Percentiles rank a stretch among this genome's conserved stretches.
Evolutionary conservation across 2,329 filamentous ascomycete species (phyloP).

Genomic region (Exophiala xenobiotica): DNA sequence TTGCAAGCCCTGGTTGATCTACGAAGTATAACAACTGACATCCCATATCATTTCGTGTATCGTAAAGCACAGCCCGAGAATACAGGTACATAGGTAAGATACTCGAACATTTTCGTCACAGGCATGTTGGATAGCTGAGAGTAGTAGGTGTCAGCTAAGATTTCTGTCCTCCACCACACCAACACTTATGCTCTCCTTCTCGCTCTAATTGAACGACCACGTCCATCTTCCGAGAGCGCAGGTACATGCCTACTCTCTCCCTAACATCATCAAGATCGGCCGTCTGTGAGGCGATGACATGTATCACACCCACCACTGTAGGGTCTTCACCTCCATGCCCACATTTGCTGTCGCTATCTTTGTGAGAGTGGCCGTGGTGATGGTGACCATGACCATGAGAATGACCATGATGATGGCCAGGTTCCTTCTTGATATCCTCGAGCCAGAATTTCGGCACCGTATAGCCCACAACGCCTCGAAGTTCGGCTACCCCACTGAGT

Average conservation of each 20-base stretch:
- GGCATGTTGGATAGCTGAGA: not conserved
- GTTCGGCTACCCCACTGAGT: slow-evolving; percentile 74
- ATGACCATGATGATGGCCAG: slow-evolving; percentile 36
- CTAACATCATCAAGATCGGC: slow-evolving; percentile 80
- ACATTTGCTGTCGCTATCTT: slow-evolving; percentile 28
- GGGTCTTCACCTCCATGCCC: slow-evolving; percentile 28
- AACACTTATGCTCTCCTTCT: slow-evolving; percentile 70
- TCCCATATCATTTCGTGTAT: too few relatives aligned
- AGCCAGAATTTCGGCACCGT: slow-evolving; percentile 90
- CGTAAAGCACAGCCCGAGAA: too few relatives aligned
- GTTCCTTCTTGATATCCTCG: slow-evolving; percentile 49
- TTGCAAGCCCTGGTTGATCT: too few relatives aligned
- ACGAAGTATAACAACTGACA: too few relatives aligned
- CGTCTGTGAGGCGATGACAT: slow-evolving; percentile 71
- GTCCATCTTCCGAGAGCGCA: slow-evolving; percentile 71
- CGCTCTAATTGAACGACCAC: slow-evolving; percentile 84
- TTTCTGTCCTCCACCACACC: slow-evolving; percentile 46
- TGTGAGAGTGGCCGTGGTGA: slow-evolving; percentile 34
- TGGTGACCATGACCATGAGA: slow-evolving; percentile 34
- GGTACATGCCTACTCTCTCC: slow-evolving; percentile 70
- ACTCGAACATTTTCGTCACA: too few relatives aligned
- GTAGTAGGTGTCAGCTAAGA: not conserved
- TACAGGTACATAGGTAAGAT: too few relatives aligned
- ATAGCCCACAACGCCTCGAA: slow-evolving; percentile 83
- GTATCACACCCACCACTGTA: slow-evolving; percentile 77